Percentiles rank a stretch among this genome's conserved stretches.
These are phyloP conservation scores for Quercus berberidifolia DNA, from an alignment of 306 rosid species.

Conservation along the genomic window DNA sequence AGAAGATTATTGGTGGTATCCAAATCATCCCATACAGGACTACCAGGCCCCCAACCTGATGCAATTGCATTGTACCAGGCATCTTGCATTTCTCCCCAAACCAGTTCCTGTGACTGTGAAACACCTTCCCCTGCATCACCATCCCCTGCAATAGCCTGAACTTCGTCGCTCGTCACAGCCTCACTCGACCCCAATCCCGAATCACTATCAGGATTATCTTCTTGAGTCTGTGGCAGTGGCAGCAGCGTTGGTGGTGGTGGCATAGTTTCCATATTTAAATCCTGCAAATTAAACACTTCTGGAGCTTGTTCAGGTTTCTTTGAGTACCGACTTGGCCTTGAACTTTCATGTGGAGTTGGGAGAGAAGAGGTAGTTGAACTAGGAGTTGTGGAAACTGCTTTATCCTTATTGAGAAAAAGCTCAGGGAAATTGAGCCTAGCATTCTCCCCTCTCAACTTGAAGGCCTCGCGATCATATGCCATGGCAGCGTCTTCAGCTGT, in stretches of 20 bases:
- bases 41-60: conserved; percentile 90
- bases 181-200: conserved; percentile 55
- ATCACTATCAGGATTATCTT: conserved; percentile 42
- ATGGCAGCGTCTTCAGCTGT: conserved; percentile 96
- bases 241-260: conserved; percentile 8
- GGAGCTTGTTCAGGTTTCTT: conserved; percentile 25
- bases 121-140: conserved; percentile 33
- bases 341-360: conserved; percentile 8
- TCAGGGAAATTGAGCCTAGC: conserved; percentile 95
- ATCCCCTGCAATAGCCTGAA: conserved; percentile 14
- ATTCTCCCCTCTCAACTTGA: conserved; percentile 87
- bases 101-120: conserved; percentile 58
- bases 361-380: conserved; percentile 33
- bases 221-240: conserved; percentile 16
- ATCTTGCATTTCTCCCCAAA: conserved; percentile 86
- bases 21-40: conserved; percentile 94
- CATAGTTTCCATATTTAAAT: conserved; percentile 17
- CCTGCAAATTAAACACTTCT: not conserved
- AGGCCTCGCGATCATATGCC: conserved; percentile 97
- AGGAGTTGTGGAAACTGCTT: conserved; percentile 25
- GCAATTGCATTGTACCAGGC: conserved; percentile 87
- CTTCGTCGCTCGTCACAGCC: conserved; percentile 29
- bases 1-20: conserved; percentile 59
- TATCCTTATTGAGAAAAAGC: conserved; percentile 53
- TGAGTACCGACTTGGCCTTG: conserved; percentile 14